phyloP scores from a whole-genome alignment of 2,329 filamentous ascomycete genomes.

The Diaporthe caulivora region DNA sequence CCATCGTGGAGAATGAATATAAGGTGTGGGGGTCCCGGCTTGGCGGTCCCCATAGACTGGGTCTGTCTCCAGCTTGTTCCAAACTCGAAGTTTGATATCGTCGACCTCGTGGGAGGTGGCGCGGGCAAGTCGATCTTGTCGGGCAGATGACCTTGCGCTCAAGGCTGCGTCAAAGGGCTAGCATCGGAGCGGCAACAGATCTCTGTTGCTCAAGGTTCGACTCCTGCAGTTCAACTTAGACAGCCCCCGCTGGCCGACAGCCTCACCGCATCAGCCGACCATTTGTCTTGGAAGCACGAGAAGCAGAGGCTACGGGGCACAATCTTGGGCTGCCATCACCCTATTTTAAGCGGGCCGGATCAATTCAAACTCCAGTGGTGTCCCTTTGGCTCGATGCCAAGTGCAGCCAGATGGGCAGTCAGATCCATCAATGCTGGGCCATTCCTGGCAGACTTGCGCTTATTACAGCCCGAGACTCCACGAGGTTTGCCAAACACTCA shows the following conservation, averaged over 20 bases:
- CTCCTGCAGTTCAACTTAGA: no score
- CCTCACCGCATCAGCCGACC: background rate
- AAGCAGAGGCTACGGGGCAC: background rate
- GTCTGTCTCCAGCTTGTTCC: no score
- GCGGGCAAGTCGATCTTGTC: background rate
- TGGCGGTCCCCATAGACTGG: background rate
- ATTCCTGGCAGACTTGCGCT: background rate
- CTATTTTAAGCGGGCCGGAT: background rate
- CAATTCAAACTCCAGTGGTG: background rate
- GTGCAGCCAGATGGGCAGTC: background rate
- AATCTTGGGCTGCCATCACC: background rate
- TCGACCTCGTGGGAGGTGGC: no score
- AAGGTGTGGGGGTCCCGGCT: constrained; percentile 1
- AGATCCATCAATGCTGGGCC: background rate
- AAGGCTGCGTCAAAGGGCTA: background rate
- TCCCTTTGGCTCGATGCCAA: background rate
- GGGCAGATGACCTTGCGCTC: background rate
- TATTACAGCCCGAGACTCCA: background rate
- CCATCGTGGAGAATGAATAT: background rate
- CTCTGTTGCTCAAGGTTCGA: no score
- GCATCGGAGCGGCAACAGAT: background rate
- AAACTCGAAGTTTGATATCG: no score
- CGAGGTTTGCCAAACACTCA: background rate
- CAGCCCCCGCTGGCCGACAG: background rate
- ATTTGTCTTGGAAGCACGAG: background rate